Evolutionary conservation across 164 flowering plant genomes (phyloP).

Genomic region (Akebia trifoliata): DNA sequence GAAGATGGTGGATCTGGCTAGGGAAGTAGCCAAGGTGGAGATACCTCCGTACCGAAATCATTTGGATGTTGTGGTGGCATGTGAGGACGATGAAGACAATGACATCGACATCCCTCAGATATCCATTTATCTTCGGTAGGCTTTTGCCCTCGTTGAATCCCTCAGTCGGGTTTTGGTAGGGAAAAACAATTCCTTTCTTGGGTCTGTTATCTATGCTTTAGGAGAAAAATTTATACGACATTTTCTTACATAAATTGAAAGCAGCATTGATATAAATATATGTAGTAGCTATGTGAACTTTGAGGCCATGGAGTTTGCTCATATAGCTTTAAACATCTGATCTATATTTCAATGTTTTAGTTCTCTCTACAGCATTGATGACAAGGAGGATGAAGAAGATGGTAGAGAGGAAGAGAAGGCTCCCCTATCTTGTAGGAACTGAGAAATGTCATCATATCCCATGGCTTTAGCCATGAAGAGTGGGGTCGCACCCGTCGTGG

Average conservation of each 20-base stretch:
- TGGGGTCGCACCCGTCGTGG: constrained; percentile 49
- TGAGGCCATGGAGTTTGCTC: no score
- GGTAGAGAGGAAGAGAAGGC: constrained; percentile 24
- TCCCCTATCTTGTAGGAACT: constrained; percentile 37
- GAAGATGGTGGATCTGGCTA: constrained; percentile 64
- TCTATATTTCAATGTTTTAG: no score
- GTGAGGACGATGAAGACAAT: constrained; percentile 78
- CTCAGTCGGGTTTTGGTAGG: neutral
- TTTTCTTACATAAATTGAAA: no score
- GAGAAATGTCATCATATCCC: constrained; percentile 36
- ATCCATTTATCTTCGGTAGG: constrained; percentile 61
- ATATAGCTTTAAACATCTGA: no score
- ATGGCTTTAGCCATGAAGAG: constrained; percentile 40
- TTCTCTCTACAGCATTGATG: no score
- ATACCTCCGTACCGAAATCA: constrained; percentile 57
- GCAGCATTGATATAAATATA: no score
- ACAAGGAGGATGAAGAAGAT: constrained; percentile 18
- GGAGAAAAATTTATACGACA: no score
- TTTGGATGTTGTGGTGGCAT: constrained; percentile 74
- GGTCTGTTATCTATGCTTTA: neutral
- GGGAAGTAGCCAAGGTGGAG: constrained; percentile 63
- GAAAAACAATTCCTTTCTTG: neutral
- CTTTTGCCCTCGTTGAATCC: neutral
- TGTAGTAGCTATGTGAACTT: no score
- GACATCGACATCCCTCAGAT: constrained; percentile 75